A percentile compares a stretch with the other conserved stretches of the same genome.
Evolutionary conservation across 345 rosid genomes (phyloP).

Genomic region (Salix exigua): DNA sequence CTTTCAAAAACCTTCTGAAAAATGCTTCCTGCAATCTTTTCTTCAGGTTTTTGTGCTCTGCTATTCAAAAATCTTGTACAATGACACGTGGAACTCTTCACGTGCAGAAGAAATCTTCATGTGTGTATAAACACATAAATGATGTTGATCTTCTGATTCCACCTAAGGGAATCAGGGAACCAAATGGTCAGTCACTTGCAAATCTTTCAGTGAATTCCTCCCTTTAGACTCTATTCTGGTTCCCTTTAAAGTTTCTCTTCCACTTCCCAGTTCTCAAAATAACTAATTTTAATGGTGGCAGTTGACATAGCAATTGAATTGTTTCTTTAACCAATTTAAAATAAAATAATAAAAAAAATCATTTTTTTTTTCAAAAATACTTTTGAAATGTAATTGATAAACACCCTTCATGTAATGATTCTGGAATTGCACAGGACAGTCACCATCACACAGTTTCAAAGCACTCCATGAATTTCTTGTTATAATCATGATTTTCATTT

Average conservation of each 20-base stretch:
- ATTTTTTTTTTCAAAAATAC: too few relatives aligned
- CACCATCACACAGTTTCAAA: too few relatives aligned
- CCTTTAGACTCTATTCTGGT: background rate
- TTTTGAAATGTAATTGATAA: too few relatives aligned
- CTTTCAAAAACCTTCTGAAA: background rate
- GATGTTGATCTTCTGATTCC: conserved; percentile 65
- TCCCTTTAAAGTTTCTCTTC: background rate
- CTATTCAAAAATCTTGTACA: background rate
- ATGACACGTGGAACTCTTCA: background rate
- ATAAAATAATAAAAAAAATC: too few relatives aligned
- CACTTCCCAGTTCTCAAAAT: background rate
- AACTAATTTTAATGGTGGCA: conserved; percentile 8
- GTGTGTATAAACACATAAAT: background rate
- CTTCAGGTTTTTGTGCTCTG: background rate
- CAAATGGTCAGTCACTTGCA: conserved; percentile 10
- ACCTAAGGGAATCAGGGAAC: conserved; percentile 65
- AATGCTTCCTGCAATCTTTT: background rate
- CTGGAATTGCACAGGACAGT: background rate
- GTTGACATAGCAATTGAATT: background rate
- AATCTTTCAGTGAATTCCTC: background rate
- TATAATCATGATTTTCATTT: background rate
- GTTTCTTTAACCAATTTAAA: background rate
- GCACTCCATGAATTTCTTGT: background rate
- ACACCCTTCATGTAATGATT: background rate
- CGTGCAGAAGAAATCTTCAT: background rate